Percentiles rank a stretch among this genome's conserved stretches.
phyloP scores from a whole-genome alignment of 192 early-diverging fungal genomes.

The Martensiomyces pterosporus region DNA sequence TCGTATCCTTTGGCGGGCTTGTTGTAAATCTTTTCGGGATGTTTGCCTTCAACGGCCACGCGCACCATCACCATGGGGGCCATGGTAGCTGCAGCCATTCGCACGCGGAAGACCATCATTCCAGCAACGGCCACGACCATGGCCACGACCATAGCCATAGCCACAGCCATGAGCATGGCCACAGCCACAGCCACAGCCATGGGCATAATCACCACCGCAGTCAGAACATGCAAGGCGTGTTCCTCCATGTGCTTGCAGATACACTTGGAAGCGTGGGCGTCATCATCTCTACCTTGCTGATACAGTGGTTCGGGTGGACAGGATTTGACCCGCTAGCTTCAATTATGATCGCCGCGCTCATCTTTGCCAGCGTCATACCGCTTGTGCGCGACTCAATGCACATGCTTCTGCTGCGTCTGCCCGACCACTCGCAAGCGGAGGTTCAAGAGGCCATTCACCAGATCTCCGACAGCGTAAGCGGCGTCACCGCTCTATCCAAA shows the following conservation, averaged over 20 bases:
- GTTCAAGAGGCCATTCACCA: constrained; percentile 16
- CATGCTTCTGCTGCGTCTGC: constrained; percentile 46
- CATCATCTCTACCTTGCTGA: constrained; percentile 87
- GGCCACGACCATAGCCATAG: constrained; percentile 57
- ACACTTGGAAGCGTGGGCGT: constrained; percentile 94
- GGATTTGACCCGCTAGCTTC: constrained; percentile 95
- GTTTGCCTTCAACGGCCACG: constrained; percentile 82
- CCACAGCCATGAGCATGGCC: constrained; percentile 35
- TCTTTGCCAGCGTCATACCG: constrained; percentile 80
- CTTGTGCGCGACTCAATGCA: constrained; percentile 70
- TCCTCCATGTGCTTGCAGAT: constrained; percentile 91
- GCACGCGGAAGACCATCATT: constrained; percentile 45
- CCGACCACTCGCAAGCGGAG: constrained; percentile 31
- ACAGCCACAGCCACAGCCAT: constrained; percentile 49
- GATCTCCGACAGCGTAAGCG: constrained; percentile 6
- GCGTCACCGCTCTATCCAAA: constrained; percentile 10
- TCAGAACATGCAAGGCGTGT: constrained; percentile 92
- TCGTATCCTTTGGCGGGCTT: constrained; percentile 86
- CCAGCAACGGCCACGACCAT: constrained; percentile 40
- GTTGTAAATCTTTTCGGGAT: constrained; percentile 92
- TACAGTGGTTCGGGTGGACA: constrained; percentile 88
- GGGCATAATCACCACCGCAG: constrained; percentile 60
- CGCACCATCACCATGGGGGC: constrained; percentile 61
- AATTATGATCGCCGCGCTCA: constrained; percentile 83
- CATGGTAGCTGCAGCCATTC: constrained; percentile 59